Base-by-base conservation (phyloP, 164 flowering plant genomes). In the Kalanchoe fedtschenkoi region DNA sequence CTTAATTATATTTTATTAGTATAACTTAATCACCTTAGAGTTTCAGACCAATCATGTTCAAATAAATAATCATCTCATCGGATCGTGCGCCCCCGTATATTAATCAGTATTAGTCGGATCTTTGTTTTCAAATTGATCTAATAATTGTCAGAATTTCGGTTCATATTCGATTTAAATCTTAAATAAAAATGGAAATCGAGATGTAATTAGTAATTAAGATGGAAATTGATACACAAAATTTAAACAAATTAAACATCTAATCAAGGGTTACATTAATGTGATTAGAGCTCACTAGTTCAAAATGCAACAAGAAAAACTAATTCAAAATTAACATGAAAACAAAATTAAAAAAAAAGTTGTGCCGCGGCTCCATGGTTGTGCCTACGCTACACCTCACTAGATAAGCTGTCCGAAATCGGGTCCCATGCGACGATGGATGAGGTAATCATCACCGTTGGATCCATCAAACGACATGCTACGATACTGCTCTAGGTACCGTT, bases 351-450 rank as follows among this genome's bases (percentile, higher is more conserved):
- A 37, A 37, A 51, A 51, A 51, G 32, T 51, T 32, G 1, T 51
- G n/a, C 32, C 10, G 56, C 32, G 32, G 32, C 56, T 28, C 30
- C 56, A 51, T 11, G 17, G 32, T 24, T 10, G 11, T 3, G 0
- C 56, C 56, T 51, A 51, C 56, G 56, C 56, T 51, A 17, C 56
- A 17, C 28, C 16, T 24, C 56, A 54, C 69, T 72, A 72, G 64
- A 79, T 74, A 58, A 76, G 62, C 69, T 72, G 78, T 69, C 75
- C 22, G 69, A 62, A 79, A 65, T 85, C 84, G 26, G 84, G 84
- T 17, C 82, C 86, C 41, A 75, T 59, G 41, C 80, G 83, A 47
- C 83, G 82, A 65, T 83, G 82, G 70, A 80, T 81, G 75, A 79
- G 72, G 75, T 77, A 80, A 64, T 86, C 88, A 13, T 83, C 91